Evolutionary conservation across 2,329 filamentous ascomycete species (phyloP).

Genomic region (Scedosporium dehoogii): DNA sequence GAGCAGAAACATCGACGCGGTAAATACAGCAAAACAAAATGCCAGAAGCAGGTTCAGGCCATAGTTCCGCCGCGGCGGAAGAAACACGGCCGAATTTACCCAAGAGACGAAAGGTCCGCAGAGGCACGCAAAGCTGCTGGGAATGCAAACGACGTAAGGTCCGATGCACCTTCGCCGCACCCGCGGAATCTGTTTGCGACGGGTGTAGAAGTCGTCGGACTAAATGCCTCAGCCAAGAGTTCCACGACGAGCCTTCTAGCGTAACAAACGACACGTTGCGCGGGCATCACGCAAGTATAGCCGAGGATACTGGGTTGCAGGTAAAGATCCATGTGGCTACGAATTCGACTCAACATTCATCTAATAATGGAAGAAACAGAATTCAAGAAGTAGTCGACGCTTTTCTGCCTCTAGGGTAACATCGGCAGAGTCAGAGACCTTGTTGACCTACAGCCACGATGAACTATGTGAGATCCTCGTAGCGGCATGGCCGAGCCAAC

Average conservation of each 20-base stretch:
- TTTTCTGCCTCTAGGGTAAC: background rate
- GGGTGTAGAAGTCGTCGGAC: constrained; percentile 34
- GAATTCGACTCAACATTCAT: background rate
- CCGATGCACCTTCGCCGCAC: constrained; percentile 34
- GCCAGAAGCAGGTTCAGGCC: background rate
- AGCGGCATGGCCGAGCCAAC: background rate
- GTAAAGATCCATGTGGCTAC: too few species aligned
- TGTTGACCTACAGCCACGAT: background rate
- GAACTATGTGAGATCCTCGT: background rate
- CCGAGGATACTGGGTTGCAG: too few species aligned
- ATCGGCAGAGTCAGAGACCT: background rate
- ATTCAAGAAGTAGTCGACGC: background rate
- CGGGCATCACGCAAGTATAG: background rate
- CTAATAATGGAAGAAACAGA: background rate
- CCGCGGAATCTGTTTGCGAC: constrained; percentile 31
- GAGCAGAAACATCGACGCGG: too few species aligned
- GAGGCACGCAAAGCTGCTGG: constrained; percentile 50
- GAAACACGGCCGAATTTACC: background rate
- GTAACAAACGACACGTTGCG: background rate
- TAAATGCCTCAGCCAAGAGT: constrained; percentile 38
- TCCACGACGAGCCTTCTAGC: constrained; percentile 18
- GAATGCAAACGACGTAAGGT: constrained; percentile 49
- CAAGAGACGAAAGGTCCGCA: constrained; percentile 30
- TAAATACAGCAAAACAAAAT: background rate
- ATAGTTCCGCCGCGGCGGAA: background rate